phyloP scores from a whole-genome alignment of 2,329 filamentous ascomycete species.

The Nakataea oryzae region DNA sequence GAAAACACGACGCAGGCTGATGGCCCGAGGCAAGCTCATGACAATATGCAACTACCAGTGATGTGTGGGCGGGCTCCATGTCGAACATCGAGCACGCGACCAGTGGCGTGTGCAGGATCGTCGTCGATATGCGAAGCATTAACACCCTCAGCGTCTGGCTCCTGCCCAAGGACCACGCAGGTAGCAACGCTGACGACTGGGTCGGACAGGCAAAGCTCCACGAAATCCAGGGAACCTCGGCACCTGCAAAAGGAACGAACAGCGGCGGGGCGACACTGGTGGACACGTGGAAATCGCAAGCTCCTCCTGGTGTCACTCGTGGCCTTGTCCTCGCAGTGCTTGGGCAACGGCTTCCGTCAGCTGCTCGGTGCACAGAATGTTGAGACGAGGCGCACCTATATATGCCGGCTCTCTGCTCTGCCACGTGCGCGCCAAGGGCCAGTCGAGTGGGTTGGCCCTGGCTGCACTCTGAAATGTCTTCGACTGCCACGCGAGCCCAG shows the following conservation, averaged over 20 bases:
- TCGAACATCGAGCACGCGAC: conserved; percentile 29
- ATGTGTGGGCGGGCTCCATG: conserved; percentile 8
- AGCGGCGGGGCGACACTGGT: conserved; percentile 26
- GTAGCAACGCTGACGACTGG: conserved; percentile 21
- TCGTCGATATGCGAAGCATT: conserved; percentile 16
- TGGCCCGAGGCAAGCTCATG: conserved; percentile 6
- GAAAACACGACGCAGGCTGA: too few relatives aligned
- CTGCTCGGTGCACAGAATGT: conserved; percentile 6
- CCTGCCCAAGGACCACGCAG: conserved; percentile 26
- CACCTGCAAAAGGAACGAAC: conserved; percentile 25
- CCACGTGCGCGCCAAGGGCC: conserved; percentile 22
- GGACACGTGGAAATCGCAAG: conserved; percentile 8
- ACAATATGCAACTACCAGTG: background rate
- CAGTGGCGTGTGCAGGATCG: conserved; percentile 29
- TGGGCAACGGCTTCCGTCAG: conserved; percentile 8
- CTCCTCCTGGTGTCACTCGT: conserved; percentile 18
- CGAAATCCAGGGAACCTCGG: conserved; percentile 35
- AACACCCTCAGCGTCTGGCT: conserved; percentile 25
- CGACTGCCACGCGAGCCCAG: conserved; percentile 29
- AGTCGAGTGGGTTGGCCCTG: conserved; percentile 16
- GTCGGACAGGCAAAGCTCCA: conserved; percentile 26
- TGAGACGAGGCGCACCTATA: conserved; percentile 27
- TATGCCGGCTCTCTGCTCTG: conserved; percentile 32
- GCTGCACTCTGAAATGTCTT: conserved; percentile 17
- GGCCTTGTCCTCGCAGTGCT: conserved; percentile 17